Evolutionary conservation across 768 basidiomycete species (phyloP), one percentile per base, ranked within the genome.

Genomic region (Cystobasidium onofrii): DNA sequence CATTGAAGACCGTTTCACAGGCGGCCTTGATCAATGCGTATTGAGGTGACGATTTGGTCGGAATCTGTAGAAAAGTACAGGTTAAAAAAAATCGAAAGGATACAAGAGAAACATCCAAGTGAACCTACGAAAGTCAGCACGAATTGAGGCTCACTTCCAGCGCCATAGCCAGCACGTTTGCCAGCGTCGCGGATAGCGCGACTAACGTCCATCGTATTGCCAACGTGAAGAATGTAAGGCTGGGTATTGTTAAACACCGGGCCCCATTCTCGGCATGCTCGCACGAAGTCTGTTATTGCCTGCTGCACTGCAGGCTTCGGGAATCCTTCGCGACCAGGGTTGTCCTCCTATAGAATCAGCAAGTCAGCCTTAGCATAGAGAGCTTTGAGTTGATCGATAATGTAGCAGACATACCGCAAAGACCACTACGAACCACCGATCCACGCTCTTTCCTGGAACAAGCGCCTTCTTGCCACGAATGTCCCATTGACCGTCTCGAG

Each of bases 381-480:
- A 43, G 9, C 31, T 31, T 54, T n/a, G 27, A 31, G 31, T 54
- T 55, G 4, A 55, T 15, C 25, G 10, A 31, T 7, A n/a, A 13
- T n/a, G 7, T 3, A 18, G 20, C 7, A 10, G 9, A 36, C 44
- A n/a, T 27, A 39, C 52, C 4, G 69, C 69, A 36, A 71, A 71
- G 2, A 71, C 54, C 23, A 71, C 52, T 4, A 71, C 55, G 55
- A 71, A 71, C 69, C 69, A 71, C 33, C 69, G 7, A 36, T 27
- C 69, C 15, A 71, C 25, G 34, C 12, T 18, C 12, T 7, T 27
- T 13, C 36, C 63, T 1, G 69, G 12, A 41, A 2, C n/a, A 29
- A 36, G 9, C 9, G 54, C 25, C 54, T 13, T 20, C 10, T 34
- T 57, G 23, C 55, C 55, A 41, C 55, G 1, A 3, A 29, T 36